Evolutionary conservation across 805 yeast genomes (phyloP).

Genomic region (Ogataea ramenticola): DNA sequence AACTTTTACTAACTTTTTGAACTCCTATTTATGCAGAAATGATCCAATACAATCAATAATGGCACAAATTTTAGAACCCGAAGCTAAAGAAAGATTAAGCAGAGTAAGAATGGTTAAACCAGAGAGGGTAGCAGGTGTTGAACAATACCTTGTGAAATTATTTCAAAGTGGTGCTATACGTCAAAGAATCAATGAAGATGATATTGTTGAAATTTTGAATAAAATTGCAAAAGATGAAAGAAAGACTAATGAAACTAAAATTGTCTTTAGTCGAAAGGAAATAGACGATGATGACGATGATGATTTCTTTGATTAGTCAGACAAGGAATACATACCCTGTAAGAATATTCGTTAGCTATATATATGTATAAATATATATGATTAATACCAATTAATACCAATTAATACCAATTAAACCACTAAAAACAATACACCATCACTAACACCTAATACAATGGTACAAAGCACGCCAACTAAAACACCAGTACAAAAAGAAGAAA

Average conservation of each 20-base stretch:
- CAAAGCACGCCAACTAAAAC: too few relatives aligned
- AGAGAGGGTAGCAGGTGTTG: slow-evolving; percentile 86
- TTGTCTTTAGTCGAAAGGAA: slow-evolving; percentile 47
- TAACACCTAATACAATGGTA: too few relatives aligned
- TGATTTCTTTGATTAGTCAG: slow-evolving; percentile 27
- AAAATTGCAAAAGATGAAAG: slow-evolving; percentile 71
- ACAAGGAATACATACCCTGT: not conserved
- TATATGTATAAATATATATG: too few relatives aligned
- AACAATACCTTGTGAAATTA: slow-evolving; percentile 64
- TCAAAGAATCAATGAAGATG: slow-evolving; percentile 71
- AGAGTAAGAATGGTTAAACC: slow-evolving; percentile 86
- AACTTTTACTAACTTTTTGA: slow-evolving; percentile 1
- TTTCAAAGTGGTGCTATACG: slow-evolving; percentile 71
- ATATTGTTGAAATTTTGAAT: slow-evolving; percentile 75
- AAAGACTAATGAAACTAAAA: slow-evolving; percentile 53
- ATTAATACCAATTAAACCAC: too few relatives aligned
- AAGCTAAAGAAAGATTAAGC: slow-evolving; percentile 81
- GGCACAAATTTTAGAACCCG: slow-evolving; percentile 68
- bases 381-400: too few relatives aligned
- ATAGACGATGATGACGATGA: slow-evolving; percentile 16
- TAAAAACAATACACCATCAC: too few relatives aligned
- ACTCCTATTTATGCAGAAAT: too few relatives aligned
- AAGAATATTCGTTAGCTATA: too few relatives aligned
- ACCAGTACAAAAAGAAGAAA: too few relatives aligned
- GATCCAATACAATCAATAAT: slow-evolving; percentile 29